A percentile compares a stretch with the other conserved stretches of the same genome.
phyloP scores from a whole-genome alignment of 2,329 filamentous ascomycete genomes.

The Plenodomus biglobosus region DNA sequence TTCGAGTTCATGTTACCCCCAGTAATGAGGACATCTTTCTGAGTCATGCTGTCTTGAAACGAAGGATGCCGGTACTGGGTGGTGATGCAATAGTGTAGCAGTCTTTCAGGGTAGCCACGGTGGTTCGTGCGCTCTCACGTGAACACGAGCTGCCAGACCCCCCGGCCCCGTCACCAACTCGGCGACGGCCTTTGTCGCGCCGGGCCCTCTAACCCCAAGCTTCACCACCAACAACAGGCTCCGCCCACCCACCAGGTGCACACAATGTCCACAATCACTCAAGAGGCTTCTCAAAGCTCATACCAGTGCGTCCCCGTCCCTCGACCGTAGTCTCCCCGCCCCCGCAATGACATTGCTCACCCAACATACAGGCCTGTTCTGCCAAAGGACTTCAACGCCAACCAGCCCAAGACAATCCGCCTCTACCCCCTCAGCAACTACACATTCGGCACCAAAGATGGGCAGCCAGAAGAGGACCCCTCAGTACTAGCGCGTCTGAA shows the following conservation, averaged over 20 bases:
- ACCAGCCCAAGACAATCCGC: conserved; percentile 86
- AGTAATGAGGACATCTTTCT: conserved; percentile 69
- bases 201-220: not conserved
- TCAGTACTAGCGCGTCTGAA: conserved; percentile 90
- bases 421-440: conserved; percentile 97
- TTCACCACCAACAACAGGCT: no score
- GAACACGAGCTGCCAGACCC: conserved; percentile 4
- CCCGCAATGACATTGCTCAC: not conserved
- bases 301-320: conserved; percentile 45
- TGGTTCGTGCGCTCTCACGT: not conserved
- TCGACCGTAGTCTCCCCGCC: not conserved
- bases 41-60: conserved; percentile 29
- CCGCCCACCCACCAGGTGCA: not conserved
- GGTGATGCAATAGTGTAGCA: not conserved
- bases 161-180: not conserved
- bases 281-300: conserved; percentile 72
- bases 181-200: conserved; percentile 3
- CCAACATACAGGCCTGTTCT: conserved; percentile 63
- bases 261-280: conserved; percentile 82
- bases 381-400: conserved; percentile 81
- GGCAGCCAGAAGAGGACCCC: conserved; percentile 95
- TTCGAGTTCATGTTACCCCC: conserved; percentile 55
- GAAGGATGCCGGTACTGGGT: not conserved
- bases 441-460: conserved; percentile 98
- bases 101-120: not conserved